Conservation (phyloP, 192 early-diverging fungal species). For the Coemansia sp. region DNA sequence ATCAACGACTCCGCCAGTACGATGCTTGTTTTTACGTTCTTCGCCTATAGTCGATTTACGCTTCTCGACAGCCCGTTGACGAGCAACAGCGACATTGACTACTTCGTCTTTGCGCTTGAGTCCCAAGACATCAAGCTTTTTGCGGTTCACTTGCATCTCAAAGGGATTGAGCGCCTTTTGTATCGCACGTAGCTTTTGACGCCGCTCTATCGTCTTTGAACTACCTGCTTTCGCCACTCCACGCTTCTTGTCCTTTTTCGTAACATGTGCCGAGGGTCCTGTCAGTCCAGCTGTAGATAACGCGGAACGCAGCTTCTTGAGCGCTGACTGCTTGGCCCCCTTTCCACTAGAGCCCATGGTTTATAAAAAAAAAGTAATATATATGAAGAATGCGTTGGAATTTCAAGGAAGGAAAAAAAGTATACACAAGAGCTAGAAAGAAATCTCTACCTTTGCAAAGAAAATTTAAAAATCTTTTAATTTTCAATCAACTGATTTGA, state of each 20-base stretch:
- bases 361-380: neutral
- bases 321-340: constrained; percentile 60
- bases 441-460: neutral
- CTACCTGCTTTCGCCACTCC: constrained; percentile 49
- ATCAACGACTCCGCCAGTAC: constrained; percentile 80
- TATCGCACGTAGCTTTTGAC: constrained; percentile 41
- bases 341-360: neutral
- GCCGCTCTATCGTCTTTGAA: constrained; percentile 37
- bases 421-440: neutral
- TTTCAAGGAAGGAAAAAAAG: neutral
- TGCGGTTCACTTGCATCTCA: constrained; percentile 76
- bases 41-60: constrained; percentile 81
- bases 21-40: constrained; percentile 71
- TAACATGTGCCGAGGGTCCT: constrained; percentile 64
- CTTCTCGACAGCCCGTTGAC: constrained; percentile 83
- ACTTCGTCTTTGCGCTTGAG: constrained; percentile 77
- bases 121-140: constrained; percentile 83
- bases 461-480: neutral
- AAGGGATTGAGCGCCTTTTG: constrained; percentile 78
- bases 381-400: neutral
- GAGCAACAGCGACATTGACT: constrained; percentile 77
- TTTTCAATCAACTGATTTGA: constrained; percentile 7
- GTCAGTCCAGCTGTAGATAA: constrained; percentile 78
- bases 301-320: constrained; percentile 78
- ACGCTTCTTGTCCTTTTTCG: constrained; percentile 69